Conservation (phyloP, 257 asterid species). For the Asclepias syriaca region DNA sequence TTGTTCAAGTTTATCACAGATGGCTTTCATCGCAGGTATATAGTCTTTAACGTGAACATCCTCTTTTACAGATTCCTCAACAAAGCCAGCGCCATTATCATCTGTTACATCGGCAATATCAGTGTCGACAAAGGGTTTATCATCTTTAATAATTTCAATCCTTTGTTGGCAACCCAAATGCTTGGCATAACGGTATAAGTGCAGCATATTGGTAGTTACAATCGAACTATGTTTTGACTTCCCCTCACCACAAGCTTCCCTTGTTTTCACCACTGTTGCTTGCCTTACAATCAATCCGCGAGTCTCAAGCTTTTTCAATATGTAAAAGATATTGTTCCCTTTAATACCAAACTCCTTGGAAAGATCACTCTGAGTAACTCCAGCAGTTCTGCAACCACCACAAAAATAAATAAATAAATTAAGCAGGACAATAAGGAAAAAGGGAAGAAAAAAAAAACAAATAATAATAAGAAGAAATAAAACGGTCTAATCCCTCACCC, state of each 20-base stretch:
- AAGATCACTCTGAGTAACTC: conserved; percentile 84
- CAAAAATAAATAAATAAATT: too few species aligned
- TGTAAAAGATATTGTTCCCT: conserved; percentile 66
- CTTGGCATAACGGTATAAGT: conserved; percentile 72
- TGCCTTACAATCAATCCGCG: conserved; percentile 78
- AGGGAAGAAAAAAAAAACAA: not conserved
- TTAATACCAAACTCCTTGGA: conserved; percentile 57
- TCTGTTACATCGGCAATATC: conserved; percentile 42
- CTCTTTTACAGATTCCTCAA: conserved; percentile 42
- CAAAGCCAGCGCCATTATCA: conserved; percentile 39
- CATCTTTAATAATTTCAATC: conserved; percentile 75
- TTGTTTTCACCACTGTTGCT: conserved; percentile 60
- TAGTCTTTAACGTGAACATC: conserved; percentile 68
- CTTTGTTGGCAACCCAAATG: conserved; percentile 79
- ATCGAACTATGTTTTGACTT: conserved; percentile 38
- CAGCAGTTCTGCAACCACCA: conserved; percentile 48
- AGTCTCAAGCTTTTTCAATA: conserved; percentile 67
- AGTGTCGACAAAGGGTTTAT: conserved; percentile 29
- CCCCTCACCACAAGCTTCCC: conserved; percentile 36
- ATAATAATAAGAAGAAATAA: too few species aligned
- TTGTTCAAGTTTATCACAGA: conserved; percentile 77
- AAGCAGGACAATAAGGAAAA: not conserved
- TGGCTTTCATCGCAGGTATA: conserved; percentile 68
- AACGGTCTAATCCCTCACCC: conserved; percentile 34
- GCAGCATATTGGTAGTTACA: conserved; percentile 76